phyloP scores from a whole-genome alignment of 2,329 filamentous ascomycete species.

The Fusarium sp. region DNA sequence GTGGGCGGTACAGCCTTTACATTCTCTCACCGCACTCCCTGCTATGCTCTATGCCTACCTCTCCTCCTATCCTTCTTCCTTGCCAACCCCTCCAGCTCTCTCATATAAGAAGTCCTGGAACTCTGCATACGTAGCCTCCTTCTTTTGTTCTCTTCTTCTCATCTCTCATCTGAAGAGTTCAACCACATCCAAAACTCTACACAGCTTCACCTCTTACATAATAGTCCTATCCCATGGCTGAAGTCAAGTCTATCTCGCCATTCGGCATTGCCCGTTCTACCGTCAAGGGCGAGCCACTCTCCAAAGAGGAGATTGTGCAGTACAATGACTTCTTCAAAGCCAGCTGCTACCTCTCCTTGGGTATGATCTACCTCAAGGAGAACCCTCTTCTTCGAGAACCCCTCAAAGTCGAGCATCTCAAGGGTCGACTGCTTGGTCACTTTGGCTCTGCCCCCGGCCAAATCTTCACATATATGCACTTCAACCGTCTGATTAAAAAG shows the following conservation, averaged over 20 bases:
- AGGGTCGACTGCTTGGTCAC: slow-evolving; percentile 77
- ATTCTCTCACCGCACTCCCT: slow-evolving; percentile 36
- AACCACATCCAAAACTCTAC: slow-evolving; percentile 21
- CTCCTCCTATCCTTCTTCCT: slow-evolving; percentile 28
- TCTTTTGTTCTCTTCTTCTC: slow-evolving; percentile 31
- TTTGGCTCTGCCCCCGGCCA: slow-evolving; percentile 85
- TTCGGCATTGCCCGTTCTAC: slow-evolving; percentile 74
- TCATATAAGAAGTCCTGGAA: slow-evolving; percentile 41
- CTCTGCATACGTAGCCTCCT: slow-evolving; percentile 7
- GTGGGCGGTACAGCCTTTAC: slow-evolving; percentile 6
- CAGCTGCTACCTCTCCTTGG: slow-evolving; percentile 77
- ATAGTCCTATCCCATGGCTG: slow-evolving; percentile 46
- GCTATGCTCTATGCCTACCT: slow-evolving; percentile 25
- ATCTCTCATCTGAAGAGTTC: slow-evolving; percentile 41
- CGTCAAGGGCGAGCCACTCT: slow-evolving; percentile 68
- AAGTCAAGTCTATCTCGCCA: slow-evolving; percentile 66
- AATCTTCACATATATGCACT: slow-evolving; percentile 83
- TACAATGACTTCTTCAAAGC: slow-evolving; percentile 79
- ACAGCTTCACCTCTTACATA: slow-evolving; percentile 25
- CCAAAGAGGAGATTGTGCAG: slow-evolving; percentile 70
- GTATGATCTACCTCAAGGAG: slow-evolving; percentile 81
- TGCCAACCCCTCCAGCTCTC: slow-evolving; percentile 17
- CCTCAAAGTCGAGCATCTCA: slow-evolving; percentile 74
- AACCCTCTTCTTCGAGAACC: slow-evolving; percentile 78
- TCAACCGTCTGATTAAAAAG: slow-evolving; percentile 84